Conservation (phyloP, 352 stramenopile genomes). For the Nothophytophthora sp. region DNA sequence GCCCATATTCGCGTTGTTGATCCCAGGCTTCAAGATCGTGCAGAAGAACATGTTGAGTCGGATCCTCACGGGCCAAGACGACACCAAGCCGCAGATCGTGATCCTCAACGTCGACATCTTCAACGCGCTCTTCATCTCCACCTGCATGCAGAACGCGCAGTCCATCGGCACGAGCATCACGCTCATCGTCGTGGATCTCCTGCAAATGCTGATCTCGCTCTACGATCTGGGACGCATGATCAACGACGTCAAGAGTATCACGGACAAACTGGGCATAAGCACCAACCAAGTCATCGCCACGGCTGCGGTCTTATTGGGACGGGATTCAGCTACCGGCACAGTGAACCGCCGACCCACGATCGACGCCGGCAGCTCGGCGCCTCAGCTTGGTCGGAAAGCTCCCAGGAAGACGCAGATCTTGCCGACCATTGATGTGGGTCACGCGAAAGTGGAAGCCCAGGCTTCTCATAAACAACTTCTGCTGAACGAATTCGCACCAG, state of each 20-base stretch:
- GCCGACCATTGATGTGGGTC: too few species aligned
- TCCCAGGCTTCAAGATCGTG: constrained; percentile 39
- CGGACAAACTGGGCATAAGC: neutral
- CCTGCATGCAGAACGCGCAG: constrained; percentile 32
- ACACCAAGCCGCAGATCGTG: constrained; percentile 32
- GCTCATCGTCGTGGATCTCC: constrained; percentile 27
- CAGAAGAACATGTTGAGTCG: constrained; percentile 30
- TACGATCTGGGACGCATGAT: constrained; percentile 8
- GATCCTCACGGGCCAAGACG: constrained; percentile 7
- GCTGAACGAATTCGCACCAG: too few species aligned
- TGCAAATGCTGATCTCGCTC: constrained; percentile 22
- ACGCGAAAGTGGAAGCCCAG: too few species aligned
- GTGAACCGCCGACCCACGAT: too few species aligned
- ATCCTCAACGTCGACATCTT: constrained; percentile 55
- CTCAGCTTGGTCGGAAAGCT: too few species aligned
- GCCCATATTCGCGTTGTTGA: constrained; percentile 26
- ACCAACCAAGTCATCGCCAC: neutral
- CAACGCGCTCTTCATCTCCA: constrained; percentile 36
- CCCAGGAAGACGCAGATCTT: too few species aligned
- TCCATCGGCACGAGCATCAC: constrained; percentile 18
- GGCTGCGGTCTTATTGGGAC: neutral
- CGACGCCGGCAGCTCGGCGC: too few species aligned
- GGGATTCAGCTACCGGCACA: too few species aligned
- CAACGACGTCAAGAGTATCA: neutral
- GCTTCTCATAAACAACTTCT: too few species aligned